Base-by-base conservation (phyloP, 1,284 basidiomycete genomes). In the Schizophyllum commune region DNA sequence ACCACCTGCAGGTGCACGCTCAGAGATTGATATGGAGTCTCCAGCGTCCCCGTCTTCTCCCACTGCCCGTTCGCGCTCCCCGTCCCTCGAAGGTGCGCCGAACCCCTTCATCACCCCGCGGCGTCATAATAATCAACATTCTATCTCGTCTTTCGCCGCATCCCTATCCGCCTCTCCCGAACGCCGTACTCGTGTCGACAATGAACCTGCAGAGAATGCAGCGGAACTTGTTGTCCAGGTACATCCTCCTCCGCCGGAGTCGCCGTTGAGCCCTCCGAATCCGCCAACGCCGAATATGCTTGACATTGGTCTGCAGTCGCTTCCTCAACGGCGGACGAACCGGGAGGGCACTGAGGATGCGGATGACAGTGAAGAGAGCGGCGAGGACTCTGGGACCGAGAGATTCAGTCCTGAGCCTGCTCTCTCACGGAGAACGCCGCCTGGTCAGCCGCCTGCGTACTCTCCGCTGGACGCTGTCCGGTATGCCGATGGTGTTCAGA, bases 391-490 rank as follows among this genome's bases (percentile, higher is more conserved):
- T 6, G 34, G 34, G 13, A 39, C 34, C 13, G 34, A 39, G 34
- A 39, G 34, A 39, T 13, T 39, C 13, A 39, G n/a, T n/a, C 47
- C 69, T 71, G 53, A 62, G 64, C 56, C 68, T 22, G 65, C 73
- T 15, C 61, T 80, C 47, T 74, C 74, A 57, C 77, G 82, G 66
- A 78, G 83, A 62, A 7, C 34, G 6, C 34, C 34, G 34, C 13
- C 34, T 13, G 34, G 34, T 6, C 86, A 88, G 63, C 90, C 90
- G 32, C 90, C 90, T 22, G 88, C 88, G 21, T 92, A 92, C 73
- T 92, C 90, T 7, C 90, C 91, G 19, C 72, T 92, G 67, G 90
- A 92, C 68, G 88, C 91, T 13, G 89, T 80, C 67, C 82, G 84
- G 52, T 92, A 92, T 68, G 79, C 86, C 33, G 90, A 92, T 52